phyloP scores from a whole-genome alignment of 257 asterid species.

The Capsicum baccatum region DNA sequence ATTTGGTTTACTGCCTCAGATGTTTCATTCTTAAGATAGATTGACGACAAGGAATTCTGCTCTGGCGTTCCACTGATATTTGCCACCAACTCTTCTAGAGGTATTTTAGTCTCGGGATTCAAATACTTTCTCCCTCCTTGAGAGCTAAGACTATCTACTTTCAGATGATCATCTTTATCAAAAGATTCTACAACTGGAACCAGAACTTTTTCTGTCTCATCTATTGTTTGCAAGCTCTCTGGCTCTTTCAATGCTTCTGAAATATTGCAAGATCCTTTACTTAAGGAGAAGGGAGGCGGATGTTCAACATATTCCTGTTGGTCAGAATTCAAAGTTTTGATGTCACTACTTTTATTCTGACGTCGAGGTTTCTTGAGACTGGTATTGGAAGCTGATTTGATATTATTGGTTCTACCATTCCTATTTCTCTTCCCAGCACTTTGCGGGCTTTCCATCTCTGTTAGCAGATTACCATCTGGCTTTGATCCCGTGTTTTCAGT shows the following conservation, averaged over 20 bases:
- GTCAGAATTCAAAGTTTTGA: slow-evolving; percentile 41
- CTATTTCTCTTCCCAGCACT: slow-evolving; percentile 68
- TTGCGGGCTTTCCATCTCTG: slow-evolving; percentile 43
- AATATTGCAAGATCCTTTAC: slow-evolving; percentile 29
- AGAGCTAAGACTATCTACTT: slow-evolving; percentile 37
- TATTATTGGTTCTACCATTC: slow-evolving; percentile 41
- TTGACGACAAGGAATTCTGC: slow-evolving; percentile 46
- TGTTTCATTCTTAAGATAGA: slow-evolving; percentile 39
- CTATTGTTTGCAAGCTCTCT: slow-evolving; percentile 35
- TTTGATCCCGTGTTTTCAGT: slow-evolving; percentile 42
- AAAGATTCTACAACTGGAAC: slow-evolving; percentile 44
- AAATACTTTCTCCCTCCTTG: slow-evolving; percentile 42
- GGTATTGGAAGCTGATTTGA: slow-evolving; percentile 35
- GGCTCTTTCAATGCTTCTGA: slow-evolving; percentile 40
- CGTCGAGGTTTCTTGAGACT: slow-evolving; percentile 37
- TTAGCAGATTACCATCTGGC: slow-evolving; percentile 45
- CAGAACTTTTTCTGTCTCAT: slow-evolving; percentile 39
- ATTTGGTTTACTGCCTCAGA: slow-evolving; percentile 39
- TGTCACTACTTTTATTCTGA: slow-evolving; percentile 35
- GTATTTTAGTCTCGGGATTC: slow-evolving; percentile 34
- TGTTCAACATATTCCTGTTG: slow-evolving; percentile 14
- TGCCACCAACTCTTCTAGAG: slow-evolving; percentile 51
- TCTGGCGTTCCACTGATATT: slow-evolving; percentile 63
- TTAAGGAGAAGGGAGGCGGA: background rate
- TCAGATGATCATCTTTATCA: slow-evolving; percentile 43